Conservation (phyloP, 257 asterid genomes). For the Avicennia marina region DNA sequence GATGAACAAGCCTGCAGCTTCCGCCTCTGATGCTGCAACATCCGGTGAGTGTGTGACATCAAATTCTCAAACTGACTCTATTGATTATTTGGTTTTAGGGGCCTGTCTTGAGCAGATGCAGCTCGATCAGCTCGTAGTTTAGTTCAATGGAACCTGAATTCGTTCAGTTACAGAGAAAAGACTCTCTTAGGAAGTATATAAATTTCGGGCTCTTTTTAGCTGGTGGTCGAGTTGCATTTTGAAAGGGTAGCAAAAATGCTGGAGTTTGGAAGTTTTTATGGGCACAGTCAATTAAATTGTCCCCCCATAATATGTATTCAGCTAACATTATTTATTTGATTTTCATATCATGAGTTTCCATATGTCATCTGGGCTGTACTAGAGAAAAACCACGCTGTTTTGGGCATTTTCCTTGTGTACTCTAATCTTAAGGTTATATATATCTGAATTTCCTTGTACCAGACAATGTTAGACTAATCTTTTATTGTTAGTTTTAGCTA, state of each 20-base stretch:
- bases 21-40: conserved; percentile 46
- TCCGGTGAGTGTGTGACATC: conserved; percentile 82
- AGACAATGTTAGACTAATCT: too few relatives aligned
- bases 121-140: conserved; percentile 81
- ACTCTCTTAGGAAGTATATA: conserved; percentile 39
- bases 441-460: too few relatives aligned
- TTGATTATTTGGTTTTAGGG: conserved; percentile 78
- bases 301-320: conserved; percentile 23
- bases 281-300: conserved; percentile 12
- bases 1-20: conserved; percentile 49
- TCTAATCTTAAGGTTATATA: conserved; percentile 18
- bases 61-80: conserved; percentile 48
- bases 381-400: conserved; percentile 26
- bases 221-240: conserved; percentile 17
- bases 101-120: conserved; percentile 97
- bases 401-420: conserved; percentile 29
- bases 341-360: conserved; percentile 36
- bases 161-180: conserved; percentile 17
- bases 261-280: conserved; percentile 27
- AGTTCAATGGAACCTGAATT: conserved; percentile 22
- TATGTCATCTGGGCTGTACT: conserved; percentile 43
- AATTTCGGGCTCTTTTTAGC: conserved; percentile 44
- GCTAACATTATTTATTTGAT: conserved; percentile 41
- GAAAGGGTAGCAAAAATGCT: conserved; percentile 17
- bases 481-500: too few relatives aligned